A percentile compares a stretch with the other conserved stretches of the same genome.
These are phyloP conservation scores for Erigeron canadensis DNA, from an alignment of 129 eudicot genomes.

Conservation along the genomic window DNA sequence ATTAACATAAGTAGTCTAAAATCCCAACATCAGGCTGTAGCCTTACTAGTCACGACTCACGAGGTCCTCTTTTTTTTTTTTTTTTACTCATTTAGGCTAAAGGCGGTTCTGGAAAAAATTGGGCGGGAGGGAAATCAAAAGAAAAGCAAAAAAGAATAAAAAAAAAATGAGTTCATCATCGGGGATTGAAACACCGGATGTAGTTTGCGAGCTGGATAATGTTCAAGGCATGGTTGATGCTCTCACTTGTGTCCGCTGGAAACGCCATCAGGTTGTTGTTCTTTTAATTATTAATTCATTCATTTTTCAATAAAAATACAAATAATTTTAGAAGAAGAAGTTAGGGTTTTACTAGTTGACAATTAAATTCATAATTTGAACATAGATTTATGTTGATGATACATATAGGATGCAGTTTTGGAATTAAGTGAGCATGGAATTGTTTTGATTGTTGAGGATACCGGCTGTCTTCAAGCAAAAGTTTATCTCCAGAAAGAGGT, in stretches of 20 bases:
- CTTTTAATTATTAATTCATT: background rate
- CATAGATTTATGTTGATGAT: background rate
- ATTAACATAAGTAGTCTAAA: too few relatives aligned
- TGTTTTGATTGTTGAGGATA: conserved; percentile 85
- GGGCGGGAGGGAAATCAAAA: background rate
- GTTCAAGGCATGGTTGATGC: conserved; percentile 97
- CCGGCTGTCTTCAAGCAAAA: conserved; percentile 94
- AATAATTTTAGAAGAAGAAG: background rate
- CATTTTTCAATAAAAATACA: background rate
- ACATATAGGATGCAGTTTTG: conserved; percentile 72
- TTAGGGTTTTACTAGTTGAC: conserved; percentile 21
- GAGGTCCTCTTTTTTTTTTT: too few relatives aligned
- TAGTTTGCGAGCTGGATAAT: conserved; percentile 76
- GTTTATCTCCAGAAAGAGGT: conserved; percentile 96
- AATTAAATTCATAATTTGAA: background rate
- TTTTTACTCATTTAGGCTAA: too few relatives aligned
- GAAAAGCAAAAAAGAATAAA: background rate
- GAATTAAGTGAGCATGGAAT: conserved; percentile 92
- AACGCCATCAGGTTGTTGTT: conserved; percentile 80
- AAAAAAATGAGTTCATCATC: conserved; percentile 49
- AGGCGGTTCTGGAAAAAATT: too few relatives aligned
- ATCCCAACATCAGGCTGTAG: too few relatives aligned
- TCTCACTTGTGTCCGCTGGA: conserved; percentile 93
- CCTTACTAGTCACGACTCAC: too few relatives aligned
- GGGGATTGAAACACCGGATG: conserved; percentile 57